Conservation (phyloP, 805 yeast genomes). For the Ascoidea tarda region DNA sequence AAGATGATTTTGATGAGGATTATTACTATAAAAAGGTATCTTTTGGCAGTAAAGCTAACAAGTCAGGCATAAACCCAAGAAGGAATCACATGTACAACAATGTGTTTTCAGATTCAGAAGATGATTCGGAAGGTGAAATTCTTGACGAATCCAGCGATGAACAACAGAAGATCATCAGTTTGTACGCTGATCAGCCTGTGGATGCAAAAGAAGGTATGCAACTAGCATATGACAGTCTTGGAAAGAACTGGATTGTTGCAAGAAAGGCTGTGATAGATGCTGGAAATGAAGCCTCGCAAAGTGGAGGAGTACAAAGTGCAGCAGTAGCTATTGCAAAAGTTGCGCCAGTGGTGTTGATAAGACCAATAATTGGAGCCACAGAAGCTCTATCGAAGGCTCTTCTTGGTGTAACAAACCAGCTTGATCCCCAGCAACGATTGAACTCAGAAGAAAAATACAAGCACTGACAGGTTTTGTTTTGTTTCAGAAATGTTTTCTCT, state of each 20-base stretch:
- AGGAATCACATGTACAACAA: slow-evolving; percentile 1
- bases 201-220: slow-evolving; percentile 57
- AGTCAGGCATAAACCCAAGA: slow-evolving; percentile 12
- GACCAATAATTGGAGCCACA: slow-evolving; percentile 88
- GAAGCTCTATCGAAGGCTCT: slow-evolving; percentile 77
- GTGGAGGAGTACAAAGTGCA: slow-evolving; percentile 54
- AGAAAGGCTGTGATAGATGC: slow-evolving; percentile 46
- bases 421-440: slow-evolving; percentile 49
- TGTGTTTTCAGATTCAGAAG: slow-evolving; percentile 8
- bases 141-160: slow-evolving; percentile 12
- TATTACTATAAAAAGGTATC: slow-evolving; percentile 14
- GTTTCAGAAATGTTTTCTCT: no score
- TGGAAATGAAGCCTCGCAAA: slow-evolving; percentile 45
- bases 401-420: slow-evolving; percentile 70
- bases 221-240: slow-evolving; percentile 63
- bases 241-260: slow-evolving; percentile 52
- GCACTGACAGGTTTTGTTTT: background rate
- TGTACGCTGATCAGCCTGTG: slow-evolving; percentile 76
- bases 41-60: slow-evolving; percentile 14
- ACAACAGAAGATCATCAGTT: slow-evolving; percentile 37
- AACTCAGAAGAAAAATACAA: slow-evolving; percentile 59
- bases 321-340: slow-evolving; percentile 55
- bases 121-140: slow-evolving; percentile 15
- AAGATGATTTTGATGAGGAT: slow-evolving; percentile 22
- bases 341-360: slow-evolving; percentile 64